A percentile compares a stretch with the other conserved stretches of the same genome.
Conservation (phyloP, 495 filamentous ascomycete genomes). For the Melanomma pulvis-pyrius region DNA sequence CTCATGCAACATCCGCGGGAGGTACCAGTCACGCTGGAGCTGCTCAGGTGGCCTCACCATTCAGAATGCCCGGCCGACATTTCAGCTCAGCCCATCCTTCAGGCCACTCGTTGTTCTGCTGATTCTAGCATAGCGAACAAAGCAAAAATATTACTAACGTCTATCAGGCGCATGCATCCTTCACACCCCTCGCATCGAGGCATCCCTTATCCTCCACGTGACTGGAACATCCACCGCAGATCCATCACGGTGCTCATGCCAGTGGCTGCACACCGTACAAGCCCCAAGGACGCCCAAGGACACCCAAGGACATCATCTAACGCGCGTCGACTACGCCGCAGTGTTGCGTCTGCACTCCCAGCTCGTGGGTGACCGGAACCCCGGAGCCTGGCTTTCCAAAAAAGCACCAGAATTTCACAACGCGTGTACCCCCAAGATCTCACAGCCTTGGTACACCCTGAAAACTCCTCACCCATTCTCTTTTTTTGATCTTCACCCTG, state of each 20-base stretch:
- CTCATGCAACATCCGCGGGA: too few relatives aligned
- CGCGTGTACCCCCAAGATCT: neutral
- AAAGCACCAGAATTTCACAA: too few relatives aligned
- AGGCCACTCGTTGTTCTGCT: too few relatives aligned
- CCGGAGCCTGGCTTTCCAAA: neutral
- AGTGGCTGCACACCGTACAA: neutral
- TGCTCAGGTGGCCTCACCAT: too few relatives aligned
- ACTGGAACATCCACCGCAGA: neutral
- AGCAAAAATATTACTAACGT: neutral
- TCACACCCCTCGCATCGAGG: neutral
- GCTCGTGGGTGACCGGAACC: neutral
- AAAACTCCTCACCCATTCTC: too few relatives aligned
- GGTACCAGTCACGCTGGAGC: too few relatives aligned
- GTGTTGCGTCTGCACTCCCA: neutral
- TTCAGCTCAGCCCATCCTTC: too few relatives aligned
- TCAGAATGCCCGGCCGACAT: too few relatives aligned
- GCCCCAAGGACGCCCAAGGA: neutral
- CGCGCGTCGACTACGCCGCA: neutral
- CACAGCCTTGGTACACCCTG: too few relatives aligned
- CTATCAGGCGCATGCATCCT: neutral
- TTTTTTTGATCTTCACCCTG: too few relatives aligned
- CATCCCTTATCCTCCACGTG: neutral
- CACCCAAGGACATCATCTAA: neutral
- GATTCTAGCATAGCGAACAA: neutral
- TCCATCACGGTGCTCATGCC: neutral